Base-by-base conservation (phyloP, 208 protist species). In the Leishmania aethiopica region DNA sequence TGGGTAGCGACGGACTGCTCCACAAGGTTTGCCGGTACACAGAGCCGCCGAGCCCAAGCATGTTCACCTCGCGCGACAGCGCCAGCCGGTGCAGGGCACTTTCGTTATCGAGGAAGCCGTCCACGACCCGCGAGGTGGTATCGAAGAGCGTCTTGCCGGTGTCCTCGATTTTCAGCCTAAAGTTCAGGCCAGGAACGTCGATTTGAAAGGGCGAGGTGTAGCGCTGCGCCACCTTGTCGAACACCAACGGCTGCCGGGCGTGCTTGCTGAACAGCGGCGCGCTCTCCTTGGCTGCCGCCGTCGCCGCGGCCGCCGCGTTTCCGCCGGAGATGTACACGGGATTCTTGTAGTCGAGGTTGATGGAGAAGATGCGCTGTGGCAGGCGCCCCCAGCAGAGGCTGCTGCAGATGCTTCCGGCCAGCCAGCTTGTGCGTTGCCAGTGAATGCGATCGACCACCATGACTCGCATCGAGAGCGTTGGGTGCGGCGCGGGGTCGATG, bases 71-170 rank as follows among this genome's bases (percentile, higher is more conserved):
- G 40, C 94, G 92, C 17, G 90, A 85, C 2, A 97, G 89, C 1
- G 89, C 82, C 0, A 97, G 88, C 7, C 89, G 89, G 78, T 94
- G 90, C 76, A 97, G 81, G 1, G 94, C 94, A 45, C 92, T 96
- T 75, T 97, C 94, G 70, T 97, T 97, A 81, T 97, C 94, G 3
- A 93, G 83, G 66, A 97, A 97, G 32, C 94, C 92, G 55, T 95
- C 94, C 47, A 94, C 89, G 0, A 92, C 80, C n/a, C 78, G 90
- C 13, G 85, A 81, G 35, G 80, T 73, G 2, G 86, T 57, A 55
- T 95, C 91, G 37, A 97, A 90, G 40, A 93, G 83, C 3, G 90
- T 91, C 53, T 69, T 81, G 62, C 91, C 91, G 8, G 84, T 94
- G 79, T 97, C 94, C 67, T 89, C 82, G 49, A 97, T 82, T 22